Evolutionary conservation across 2,329 filamentous ascomycete genomes (phyloP).

Genomic region (Cladophialophora bantiana): DNA sequence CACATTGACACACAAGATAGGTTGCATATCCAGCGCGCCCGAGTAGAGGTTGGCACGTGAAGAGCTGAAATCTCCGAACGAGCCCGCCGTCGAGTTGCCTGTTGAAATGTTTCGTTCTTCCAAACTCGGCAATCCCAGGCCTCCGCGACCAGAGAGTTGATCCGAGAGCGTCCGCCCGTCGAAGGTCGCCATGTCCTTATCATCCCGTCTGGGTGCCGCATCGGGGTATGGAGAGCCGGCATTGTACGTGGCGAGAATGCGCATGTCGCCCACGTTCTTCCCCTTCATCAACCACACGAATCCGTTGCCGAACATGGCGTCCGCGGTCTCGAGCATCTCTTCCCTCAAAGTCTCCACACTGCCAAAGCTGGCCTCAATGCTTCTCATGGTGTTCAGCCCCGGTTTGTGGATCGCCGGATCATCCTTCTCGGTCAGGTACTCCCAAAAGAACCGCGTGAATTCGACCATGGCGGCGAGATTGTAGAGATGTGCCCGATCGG

Average conservation of each 20-base stretch:
- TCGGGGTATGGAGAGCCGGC: slow-evolving; percentile 87
- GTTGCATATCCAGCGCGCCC: slow-evolving; percentile 32
- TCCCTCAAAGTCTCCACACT: slow-evolving; percentile 80
- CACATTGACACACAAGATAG: slow-evolving; percentile 89
- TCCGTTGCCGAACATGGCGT: slow-evolving; percentile 93
- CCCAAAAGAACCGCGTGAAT: slow-evolving; percentile 75
- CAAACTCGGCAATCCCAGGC: slow-evolving; percentile 8
- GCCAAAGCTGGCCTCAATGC: slow-evolving; percentile 75
- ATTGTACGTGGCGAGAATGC: slow-evolving; percentile 86
- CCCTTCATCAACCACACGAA: slow-evolving; percentile 92
- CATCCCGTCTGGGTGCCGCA: slow-evolving; percentile 78
- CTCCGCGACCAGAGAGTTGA: slow-evolving; percentile 18
- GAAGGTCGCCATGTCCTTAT: slow-evolving; percentile 54
- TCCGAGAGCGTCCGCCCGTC: slow-evolving; percentile 39
- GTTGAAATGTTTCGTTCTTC: slow-evolving; percentile 22
- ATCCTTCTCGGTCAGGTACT: slow-evolving; percentile 42
- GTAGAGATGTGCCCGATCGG: slow-evolving; percentile 79
- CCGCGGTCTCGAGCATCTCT: slow-evolving; percentile 81
- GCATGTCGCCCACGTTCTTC: slow-evolving; percentile 55
- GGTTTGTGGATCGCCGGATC: slow-evolving; percentile 27
- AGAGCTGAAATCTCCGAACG: slow-evolving; percentile 39
- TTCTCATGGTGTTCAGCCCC: slow-evolving; percentile 44
- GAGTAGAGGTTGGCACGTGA: slow-evolving; percentile 25
- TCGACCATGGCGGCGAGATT: slow-evolving; percentile 96
- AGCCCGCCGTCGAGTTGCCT: slow-evolving; percentile 36